Percentiles rank a stretch among this genome's conserved stretches.
phyloP scores from a whole-genome alignment of 805 yeast species.

The Starmera quercuum region DNA sequence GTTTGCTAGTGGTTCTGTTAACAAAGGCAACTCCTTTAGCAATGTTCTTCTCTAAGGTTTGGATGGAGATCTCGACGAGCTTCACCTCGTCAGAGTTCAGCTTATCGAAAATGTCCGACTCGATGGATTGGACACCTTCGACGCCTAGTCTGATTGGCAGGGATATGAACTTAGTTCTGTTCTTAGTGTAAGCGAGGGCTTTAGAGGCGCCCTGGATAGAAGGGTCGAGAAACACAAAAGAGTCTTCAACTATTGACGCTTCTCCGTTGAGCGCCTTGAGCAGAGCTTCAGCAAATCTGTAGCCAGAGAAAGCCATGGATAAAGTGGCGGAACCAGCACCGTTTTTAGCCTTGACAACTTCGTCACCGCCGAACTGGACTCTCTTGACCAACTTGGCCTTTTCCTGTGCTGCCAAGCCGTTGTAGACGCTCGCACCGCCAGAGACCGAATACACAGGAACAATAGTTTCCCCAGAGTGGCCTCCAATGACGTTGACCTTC shows the following conservation, averaged over 20 bases:
- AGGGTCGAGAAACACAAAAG: slow-evolving; percentile 42
- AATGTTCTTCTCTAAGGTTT: slow-evolving; percentile 47
- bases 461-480: slow-evolving; percentile 95
- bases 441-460: slow-evolving; percentile 85
- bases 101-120: slow-evolving; percentile 42
- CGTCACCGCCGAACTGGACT: slow-evolving; percentile 95
- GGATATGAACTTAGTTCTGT: slow-evolving; percentile 42
- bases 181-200: slow-evolving; percentile 30
- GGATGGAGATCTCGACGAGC: slow-evolving; percentile 46
- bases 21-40: slow-evolving; percentile 50
- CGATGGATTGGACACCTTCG: slow-evolving; percentile 49
- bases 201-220: slow-evolving; percentile 44
- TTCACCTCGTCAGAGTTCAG: slow-evolving; percentile 46
- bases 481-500: slow-evolving; percentile 86
- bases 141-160: slow-evolving; percentile 51
- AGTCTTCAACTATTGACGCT: slow-evolving; percentile 35
- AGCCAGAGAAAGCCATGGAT: slow-evolving; percentile 94
- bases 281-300: slow-evolving; percentile 56
- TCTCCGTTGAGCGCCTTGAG: slow-evolving; percentile 25
- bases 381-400: slow-evolving; percentile 66
- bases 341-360: slow-evolving; percentile 87
- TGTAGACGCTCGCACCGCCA: slow-evolving; percentile 35
- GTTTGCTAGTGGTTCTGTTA: neutral
- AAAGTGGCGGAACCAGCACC: slow-evolving; percentile 93
- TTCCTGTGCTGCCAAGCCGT: slow-evolving; percentile 56